Evolutionary conservation across 129 eudicot genomes (phyloP), one percentile per base, ranked within the genome.

Genomic region (Artemisia annua): DNA sequence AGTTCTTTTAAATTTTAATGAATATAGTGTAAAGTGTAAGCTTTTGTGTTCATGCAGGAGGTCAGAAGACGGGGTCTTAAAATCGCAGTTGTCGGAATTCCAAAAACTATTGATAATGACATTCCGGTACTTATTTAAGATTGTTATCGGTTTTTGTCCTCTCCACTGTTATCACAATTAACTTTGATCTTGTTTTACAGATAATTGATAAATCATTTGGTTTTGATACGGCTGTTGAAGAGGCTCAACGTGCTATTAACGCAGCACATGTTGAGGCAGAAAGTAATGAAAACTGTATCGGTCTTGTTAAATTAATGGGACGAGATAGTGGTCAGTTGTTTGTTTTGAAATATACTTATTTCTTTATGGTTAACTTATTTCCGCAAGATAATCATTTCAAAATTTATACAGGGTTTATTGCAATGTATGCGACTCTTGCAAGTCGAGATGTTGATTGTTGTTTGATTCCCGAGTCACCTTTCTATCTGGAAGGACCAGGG

Each of bases 381-480:
- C 60, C 63, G 4, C 49, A 79, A 71, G 4, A 48, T 32, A 50
- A 59, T 20, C 22, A 28, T 60, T 43, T 63, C 35, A 35, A 64
- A 63, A 30, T 30, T 9, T 15, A 5, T 86, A 78, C 90, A 95
- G 99, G 99, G 68, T 95, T 88, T 67, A 95, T 95, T 71, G 99
- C 99, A 22, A 95, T 95, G 97, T 85, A 91, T 75, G 99, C 99
- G 35, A 86, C 97, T n/a, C 91, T 95, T 64, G 99, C 99, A 39
- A 95, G 94, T 76, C 87, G 99, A 74, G 99, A 95, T 70, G 99
- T 90, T 35, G 99, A 95, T 66, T 91, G 97, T 69, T 95, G 99
- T 81, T 84, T 95, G 66, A 95, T 95, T 52, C 99, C 99, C 1
- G 99, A 95, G 77, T 90, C 99, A 9, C 99, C 99, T 19, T 95